These are phyloP conservation scores for Russula ochroleuca DNA, from an alignment of 768 basidiomycete genomes.

Conservation along the genomic window DNA sequence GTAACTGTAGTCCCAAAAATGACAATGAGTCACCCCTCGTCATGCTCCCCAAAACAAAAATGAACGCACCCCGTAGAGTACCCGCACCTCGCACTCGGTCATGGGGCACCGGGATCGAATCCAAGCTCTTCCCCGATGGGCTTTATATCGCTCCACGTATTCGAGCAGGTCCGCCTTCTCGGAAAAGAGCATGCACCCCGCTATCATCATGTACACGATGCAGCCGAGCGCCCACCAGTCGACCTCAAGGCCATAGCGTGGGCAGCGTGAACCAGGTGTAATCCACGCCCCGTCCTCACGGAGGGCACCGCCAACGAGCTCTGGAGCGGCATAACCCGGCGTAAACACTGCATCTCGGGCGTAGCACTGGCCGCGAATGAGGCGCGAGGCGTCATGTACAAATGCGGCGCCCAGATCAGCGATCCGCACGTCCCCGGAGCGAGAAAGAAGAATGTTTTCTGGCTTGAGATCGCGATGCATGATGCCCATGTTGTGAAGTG, in stretches of 20 bases:
- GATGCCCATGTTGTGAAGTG: constrained; percentile 28
- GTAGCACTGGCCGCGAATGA: constrained; percentile 22
- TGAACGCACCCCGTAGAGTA: constrained; percentile 24
- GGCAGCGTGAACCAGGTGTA: constrained; percentile 12
- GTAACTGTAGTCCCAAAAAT: constrained; percentile 1
- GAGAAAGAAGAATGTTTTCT: constrained; percentile 27
- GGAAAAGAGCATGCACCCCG: constrained; percentile 23
- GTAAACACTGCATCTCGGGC: constrained; percentile 25
- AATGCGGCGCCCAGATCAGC: constrained; percentile 26
- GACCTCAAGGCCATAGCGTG: constrained; percentile 25
- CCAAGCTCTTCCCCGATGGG: constrained; percentile 19
- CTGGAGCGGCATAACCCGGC: constrained; percentile 25
- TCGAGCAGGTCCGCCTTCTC: constrained; percentile 24
- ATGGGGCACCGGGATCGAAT: constrained; percentile 18
- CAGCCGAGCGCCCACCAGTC: constrained; percentile 30
- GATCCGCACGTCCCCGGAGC: constrained; percentile 25
- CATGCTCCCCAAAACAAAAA: not conserved
- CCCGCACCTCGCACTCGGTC: constrained; percentile 18
- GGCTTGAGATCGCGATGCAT: constrained; percentile 29
- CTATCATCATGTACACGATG: constrained; percentile 26
- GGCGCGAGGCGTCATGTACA: constrained; percentile 23
- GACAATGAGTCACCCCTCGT: not conserved
- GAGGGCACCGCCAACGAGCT: constrained; percentile 19
- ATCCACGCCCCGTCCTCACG: constrained; percentile 23
- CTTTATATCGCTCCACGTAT: constrained; percentile 20